Evolutionary conservation across 2,329 filamentous ascomycete species (phyloP), one percentile per base, ranked within the genome.

Genomic region (Penicillium sp.): DNA sequence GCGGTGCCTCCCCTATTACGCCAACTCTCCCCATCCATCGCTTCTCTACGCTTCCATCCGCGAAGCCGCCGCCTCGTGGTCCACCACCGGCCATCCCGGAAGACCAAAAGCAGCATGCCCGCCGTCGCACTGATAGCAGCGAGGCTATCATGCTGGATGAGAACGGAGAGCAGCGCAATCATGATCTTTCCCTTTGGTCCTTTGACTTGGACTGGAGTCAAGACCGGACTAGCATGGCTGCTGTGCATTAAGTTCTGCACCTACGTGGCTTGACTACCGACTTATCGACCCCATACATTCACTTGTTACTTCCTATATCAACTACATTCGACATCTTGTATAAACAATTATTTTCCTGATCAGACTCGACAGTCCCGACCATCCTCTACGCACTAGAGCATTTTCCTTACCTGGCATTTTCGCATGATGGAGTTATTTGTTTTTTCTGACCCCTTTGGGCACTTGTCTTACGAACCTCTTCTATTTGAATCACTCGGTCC

Each of bases 111-210:
- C 60, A 62, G 34, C 69, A 72, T 51, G 67, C 69, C 13, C 60
- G 68, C 29, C 65, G 69, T 38, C 65, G 69, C 24, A 73, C 70
- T 0, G 66, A 70, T 50, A 72, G 69, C 52, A 71, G 69, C 46
- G 71, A 74, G 56, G 72, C 72, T 46, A 74, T 77, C 39, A 66
- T 70, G 40, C 60, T 72, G 36, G 69, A 69, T 41, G 62, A 69
- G 18, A 66, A 69, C 1, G 70, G 73, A 3, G 74, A 75, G 51
- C 74, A 70, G 35, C 79, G 81, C 74, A 79, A 82, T 41, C 58
- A 77, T 9, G 74, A 74, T 4, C 70, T 75, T 44, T 68, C 69
- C 4, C 58, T 71, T 22, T 73, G 70, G 70, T 52, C 57, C 5
- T 57, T 58, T 23, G 59, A 67, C 37, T 52, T 67, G 46, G 59